A percentile compares a stretch with the other conserved stretches of the same genome.
phyloP scores from a whole-genome alignment of 257 asterid species.

The Oldenlandia corymbosa region DNA sequence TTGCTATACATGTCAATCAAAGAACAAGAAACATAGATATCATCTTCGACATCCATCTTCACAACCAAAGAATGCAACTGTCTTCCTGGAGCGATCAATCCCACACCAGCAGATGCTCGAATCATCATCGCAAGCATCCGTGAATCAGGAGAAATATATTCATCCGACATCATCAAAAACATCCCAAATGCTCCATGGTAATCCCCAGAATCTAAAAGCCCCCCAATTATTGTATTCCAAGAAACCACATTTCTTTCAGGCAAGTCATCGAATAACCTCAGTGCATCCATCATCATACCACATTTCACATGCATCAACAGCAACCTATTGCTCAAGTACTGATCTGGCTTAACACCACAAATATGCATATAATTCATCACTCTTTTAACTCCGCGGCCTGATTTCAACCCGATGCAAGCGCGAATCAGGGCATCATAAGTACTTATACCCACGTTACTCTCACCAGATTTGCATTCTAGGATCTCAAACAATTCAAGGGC shows the following conservation, averaged over 20 bases:
- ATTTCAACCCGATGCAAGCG: constrained; percentile 67
- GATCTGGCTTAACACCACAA: constrained; percentile 45
- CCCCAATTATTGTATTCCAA: constrained; percentile 69
- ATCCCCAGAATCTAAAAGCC: constrained; percentile 64
- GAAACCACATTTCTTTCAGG: constrained; percentile 55
- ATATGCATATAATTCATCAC: constrained; percentile 43
- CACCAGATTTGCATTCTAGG: constrained; percentile 41
- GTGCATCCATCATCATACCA: constrained; percentile 83
- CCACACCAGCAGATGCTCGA: constrained; percentile 66
- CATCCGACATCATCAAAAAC: constrained; percentile 60
- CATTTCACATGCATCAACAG: constrained; percentile 71
- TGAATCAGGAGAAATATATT: constrained; percentile 36
- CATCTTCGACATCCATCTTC: constrained; percentile 44
- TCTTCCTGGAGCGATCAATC: constrained; percentile 57
- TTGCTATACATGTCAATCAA: constrained; percentile 90
- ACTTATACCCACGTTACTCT: constrained; percentile 25
- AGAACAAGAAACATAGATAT: constrained; percentile 58
- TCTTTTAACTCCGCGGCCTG: constrained; percentile 63
- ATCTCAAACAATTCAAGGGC: constrained; percentile 78
- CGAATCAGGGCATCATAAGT: constrained; percentile 67
- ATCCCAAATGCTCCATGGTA: constrained; percentile 54
- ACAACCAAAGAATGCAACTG: constrained; percentile 64
- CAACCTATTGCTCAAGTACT: constrained; percentile 69
- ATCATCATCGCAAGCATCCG: constrained; percentile 53
- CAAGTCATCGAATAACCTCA: constrained; percentile 56